phyloP scores from a whole-genome alignment of 306 rosid genomes.

The Ormosia emarginata region DNA sequence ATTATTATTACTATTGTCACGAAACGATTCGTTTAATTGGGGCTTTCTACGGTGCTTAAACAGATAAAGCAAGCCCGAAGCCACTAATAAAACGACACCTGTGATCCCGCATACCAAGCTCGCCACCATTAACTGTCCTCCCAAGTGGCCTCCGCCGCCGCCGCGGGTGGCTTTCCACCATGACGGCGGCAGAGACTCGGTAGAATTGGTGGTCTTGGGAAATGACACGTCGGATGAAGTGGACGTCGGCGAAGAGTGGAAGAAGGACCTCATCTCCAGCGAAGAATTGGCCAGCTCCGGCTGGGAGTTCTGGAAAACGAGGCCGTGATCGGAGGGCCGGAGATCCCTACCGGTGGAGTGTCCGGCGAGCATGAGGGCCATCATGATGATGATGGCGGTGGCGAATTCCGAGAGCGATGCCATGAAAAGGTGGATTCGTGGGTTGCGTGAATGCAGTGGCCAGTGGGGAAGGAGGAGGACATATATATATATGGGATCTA shows the following conservation, averaged over 20 bases:
- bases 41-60: slow-evolving; percentile 36
- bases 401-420: slow-evolving; percentile 11
- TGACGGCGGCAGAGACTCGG: slow-evolving; percentile 33
- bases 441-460: not conserved
- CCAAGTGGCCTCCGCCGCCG: slow-evolving; percentile 31
- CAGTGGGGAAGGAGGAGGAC: not conserved
- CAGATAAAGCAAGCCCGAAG: slow-evolving; percentile 47
- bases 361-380: slow-evolving; percentile 27
- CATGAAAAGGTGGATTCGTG: slow-evolving; percentile 12
- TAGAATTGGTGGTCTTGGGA: slow-evolving; percentile 47
- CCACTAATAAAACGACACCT: slow-evolving; percentile 73
- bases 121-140: slow-evolving; percentile 46
- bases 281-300: slow-evolving; percentile 31
- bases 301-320: slow-evolving; percentile 49
- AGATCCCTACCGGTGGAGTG: slow-evolving; percentile 45
- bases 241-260: slow-evolving; percentile 41
- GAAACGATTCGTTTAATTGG: slow-evolving; percentile 6
- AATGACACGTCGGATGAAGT: slow-evolving; percentile 29
- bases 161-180: slow-evolving; percentile 39
- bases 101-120: slow-evolving; percentile 71
- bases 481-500: not conserved
- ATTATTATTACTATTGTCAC: not conserved
- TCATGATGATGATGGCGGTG: not conserved
- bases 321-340: slow-evolving; percentile 85
- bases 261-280: slow-evolving; percentile 60